These are phyloP conservation scores for Calonectria multiphialidica DNA, from an alignment of 2,329 filamentous ascomycete species.

Conservation along the genomic window DNA sequence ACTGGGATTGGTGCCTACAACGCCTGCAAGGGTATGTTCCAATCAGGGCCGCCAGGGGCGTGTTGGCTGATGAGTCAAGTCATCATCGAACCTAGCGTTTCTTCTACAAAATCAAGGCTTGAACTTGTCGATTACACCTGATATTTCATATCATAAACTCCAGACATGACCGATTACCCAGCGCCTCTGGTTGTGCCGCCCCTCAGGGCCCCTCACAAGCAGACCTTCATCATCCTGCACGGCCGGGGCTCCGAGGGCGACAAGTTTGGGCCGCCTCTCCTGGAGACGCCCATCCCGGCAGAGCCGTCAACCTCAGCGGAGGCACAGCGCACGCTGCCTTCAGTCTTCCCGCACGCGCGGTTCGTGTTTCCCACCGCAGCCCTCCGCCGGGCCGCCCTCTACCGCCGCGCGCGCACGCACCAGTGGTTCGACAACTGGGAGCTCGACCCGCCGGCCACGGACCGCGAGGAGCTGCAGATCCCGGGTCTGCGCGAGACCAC, in stretches of 20 bases:
- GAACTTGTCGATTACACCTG: background rate
- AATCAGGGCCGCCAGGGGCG: background rate
- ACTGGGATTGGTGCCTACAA: background rate
- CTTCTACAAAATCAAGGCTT: background rate
- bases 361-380: background rate
- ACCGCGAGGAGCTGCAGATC: background rate
- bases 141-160: background rate
- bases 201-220: background rate
- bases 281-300: background rate
- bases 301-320: background rate
- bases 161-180: background rate
- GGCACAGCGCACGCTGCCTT: background rate
- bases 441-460: background rate
- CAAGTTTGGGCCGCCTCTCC: background rate
- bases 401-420: background rate
- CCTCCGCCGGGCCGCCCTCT: background rate
- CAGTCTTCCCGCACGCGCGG: background rate
- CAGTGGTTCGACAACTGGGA: conserved; percentile 5
- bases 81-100: background rate
- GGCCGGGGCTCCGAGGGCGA: background rate
- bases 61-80: background rate
- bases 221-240: background rate
- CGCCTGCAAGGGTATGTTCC: background rate
- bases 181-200: background rate
- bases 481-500: background rate